These are phyloP conservation scores for Umbilicus rupestris DNA, from an alignment of 164 flowering plant genomes.

Conservation along the genomic window DNA sequence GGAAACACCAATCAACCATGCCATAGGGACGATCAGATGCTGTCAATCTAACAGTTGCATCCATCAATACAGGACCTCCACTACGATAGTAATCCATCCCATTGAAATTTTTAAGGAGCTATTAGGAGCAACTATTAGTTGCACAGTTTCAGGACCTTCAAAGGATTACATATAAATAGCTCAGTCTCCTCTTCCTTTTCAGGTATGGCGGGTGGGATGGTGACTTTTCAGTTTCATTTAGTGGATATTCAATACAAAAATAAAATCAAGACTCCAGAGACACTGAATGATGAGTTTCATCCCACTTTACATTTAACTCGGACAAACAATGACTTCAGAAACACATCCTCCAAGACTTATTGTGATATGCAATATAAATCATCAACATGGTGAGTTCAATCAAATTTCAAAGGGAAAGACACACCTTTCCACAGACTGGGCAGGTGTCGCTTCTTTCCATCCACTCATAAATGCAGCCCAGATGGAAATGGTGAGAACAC, in stretches of 20 bases:
- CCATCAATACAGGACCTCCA: no score
- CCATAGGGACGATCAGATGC: background rate
- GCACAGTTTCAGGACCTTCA: no score
- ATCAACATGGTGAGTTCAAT: background rate
- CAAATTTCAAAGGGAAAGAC: background rate
- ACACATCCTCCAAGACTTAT: background rate
- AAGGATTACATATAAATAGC: no score
- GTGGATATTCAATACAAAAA: no score
- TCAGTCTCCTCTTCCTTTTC: no score
- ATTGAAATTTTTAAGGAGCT: background rate
- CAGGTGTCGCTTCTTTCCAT: slow-evolving; percentile 95
- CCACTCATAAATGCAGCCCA: slow-evolving; percentile 97
- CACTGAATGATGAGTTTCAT: background rate
- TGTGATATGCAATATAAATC: background rate
- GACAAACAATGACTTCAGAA: background rate
- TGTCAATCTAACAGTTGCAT: background rate
- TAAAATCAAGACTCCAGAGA: background rate
- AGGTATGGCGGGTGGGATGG: background rate
- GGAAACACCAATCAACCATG: slow-evolving; percentile 5
- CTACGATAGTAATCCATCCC: background rate
- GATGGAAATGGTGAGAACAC: slow-evolving; percentile 91
- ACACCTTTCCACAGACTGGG: slow-evolving; percentile 95
- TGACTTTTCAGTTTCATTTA: background rate
- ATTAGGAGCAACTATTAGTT: background rate
- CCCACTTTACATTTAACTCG: no score